Evolutionary conservation across 768 basidiomycete genomes (phyloP).

Genomic region (Mycena vulgaris): DNA sequence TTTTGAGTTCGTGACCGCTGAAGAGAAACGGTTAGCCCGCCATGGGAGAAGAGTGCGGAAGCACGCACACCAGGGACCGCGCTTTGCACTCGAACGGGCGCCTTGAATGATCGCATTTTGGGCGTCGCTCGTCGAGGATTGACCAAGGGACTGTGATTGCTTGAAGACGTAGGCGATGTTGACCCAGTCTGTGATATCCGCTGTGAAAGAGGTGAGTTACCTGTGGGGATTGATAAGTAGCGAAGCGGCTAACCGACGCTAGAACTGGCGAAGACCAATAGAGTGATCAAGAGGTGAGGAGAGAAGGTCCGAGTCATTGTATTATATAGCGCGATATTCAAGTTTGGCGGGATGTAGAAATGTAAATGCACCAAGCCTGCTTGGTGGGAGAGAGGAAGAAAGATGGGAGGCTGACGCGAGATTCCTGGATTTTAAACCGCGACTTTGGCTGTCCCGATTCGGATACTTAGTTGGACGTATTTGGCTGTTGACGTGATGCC

Average conservation of each 20-base stretch:
- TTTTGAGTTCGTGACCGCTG: conserved; percentile 54
- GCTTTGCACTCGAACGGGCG: conserved; percentile 54
- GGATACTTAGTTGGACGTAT: too few species aligned
- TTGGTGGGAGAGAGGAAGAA: not conserved
- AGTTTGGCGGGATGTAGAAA: conserved; percentile 23
- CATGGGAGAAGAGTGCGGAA: not conserved
- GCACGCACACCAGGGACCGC: conserved; percentile 58
- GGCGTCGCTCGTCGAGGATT: conserved; percentile 50
- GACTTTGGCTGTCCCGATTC: too few species aligned
- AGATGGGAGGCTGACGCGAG: too few species aligned
- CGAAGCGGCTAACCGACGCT: conserved; percentile 3
- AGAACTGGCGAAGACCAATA: conserved; percentile 21
- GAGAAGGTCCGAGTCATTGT: too few species aligned
- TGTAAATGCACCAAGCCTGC: not conserved
- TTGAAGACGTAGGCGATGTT: conserved; percentile 58
- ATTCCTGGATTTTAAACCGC: too few species aligned
- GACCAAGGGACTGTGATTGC: conserved; percentile 40
- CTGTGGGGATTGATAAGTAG: not conserved
- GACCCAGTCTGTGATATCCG: conserved; percentile 67
- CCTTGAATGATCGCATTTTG: conserved; percentile 50
- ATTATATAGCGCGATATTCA: conserved; percentile 8
- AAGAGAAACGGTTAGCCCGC: not conserved
- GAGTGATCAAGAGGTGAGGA: conserved; percentile 16
- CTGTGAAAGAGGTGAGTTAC: conserved; percentile 42
- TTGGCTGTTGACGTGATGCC: too few species aligned